Conservation (phyloP, 2,329 filamentous ascomycete species). For the Fusarium burgessii region DNA sequence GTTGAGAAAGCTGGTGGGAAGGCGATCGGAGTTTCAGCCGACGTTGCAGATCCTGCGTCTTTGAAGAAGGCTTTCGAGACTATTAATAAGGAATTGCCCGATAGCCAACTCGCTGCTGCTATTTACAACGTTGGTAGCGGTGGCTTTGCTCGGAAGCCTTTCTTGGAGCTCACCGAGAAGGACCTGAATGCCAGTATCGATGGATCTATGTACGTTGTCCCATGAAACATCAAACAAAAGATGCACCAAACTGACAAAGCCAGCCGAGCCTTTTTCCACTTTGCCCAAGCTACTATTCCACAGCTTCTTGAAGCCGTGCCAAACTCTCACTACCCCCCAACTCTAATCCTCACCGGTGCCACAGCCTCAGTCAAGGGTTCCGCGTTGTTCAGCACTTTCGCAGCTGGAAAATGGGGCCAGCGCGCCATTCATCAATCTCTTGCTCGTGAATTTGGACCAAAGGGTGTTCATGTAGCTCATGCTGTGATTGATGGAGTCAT, state of each 20-base stretch:
- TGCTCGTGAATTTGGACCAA: slow-evolving; percentile 84
- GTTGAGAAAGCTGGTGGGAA: slow-evolving; percentile 76
- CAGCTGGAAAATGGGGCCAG: slow-evolving; percentile 83
- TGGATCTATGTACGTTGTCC: slow-evolving; percentile 60
- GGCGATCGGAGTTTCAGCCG: slow-evolving; percentile 76
- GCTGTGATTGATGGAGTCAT: slow-evolving; percentile 88
- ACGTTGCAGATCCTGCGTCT: slow-evolving; percentile 55
- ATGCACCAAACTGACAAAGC: not conserved
- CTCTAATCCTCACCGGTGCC: slow-evolving; percentile 87
- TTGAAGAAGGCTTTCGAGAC: slow-evolving; percentile 70
- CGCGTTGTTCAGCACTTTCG: slow-evolving; percentile 76
- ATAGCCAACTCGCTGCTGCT: slow-evolving; percentile 69
- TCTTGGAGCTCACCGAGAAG: slow-evolving; percentile 65
- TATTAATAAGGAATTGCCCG: slow-evolving; percentile 70
- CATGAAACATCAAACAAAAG: too few relatives aligned
- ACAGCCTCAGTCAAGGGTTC: slow-evolving; percentile 83
- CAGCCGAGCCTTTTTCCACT: slow-evolving; percentile 78
- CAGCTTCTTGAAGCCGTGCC: slow-evolving; percentile 72
- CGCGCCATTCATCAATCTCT: slow-evolving; percentile 80
- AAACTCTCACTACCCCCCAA: slow-evolving; percentile 72
- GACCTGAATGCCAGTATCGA: slow-evolving; percentile 63
- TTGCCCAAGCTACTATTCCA: slow-evolving; percentile 78
- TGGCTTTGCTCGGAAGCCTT: slow-evolving; percentile 65
- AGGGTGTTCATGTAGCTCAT: slow-evolving; percentile 86
- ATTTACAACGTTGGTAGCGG: slow-evolving; percentile 74